Base-by-base conservation (phyloP, 495 filamentous ascomycete species). In the Daldinia concentrica region DNA sequence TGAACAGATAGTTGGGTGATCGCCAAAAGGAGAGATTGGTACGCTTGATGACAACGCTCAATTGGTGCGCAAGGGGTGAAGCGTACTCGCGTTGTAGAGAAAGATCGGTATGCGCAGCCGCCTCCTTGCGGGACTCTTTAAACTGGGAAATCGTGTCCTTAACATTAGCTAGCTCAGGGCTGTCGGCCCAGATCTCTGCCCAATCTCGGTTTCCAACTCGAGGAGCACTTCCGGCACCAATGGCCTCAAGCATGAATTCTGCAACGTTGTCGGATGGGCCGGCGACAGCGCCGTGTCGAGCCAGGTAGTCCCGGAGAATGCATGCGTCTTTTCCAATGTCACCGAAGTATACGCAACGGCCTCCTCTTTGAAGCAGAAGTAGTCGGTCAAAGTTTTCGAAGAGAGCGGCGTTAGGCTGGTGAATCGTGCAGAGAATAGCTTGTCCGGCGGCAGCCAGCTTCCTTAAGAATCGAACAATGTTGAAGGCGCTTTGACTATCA, bases 391-490 rank as follows among this genome's bases (percentile, higher is more conserved):
- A 93, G 70, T 91, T 90, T 75, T 95, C 90, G 70, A 98, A 97
- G 0, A 98, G 84, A 0, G 92, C 90, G 3, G 92, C 88, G 74
- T 92, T 92, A 15, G 94, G 94, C 71, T 98, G 94, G 78, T 97
- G 94, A 69, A 97, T 98, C 0, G 94, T 97, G 79, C 91, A 93
- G 1, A 97, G 86, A 76, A 97, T 92, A 17, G 94, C 93, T 73
- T 97, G 93, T 1, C 94, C 94, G 41, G 90, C 89, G 0, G 86
- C 88, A 1, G 93, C 90, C 9, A 97, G 86, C 81, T 96, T 97
- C 55, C 90, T 90, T 57, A 97, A 79, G 84, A 97, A 97, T 52
- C 91, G 89, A 14, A 97, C 89, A 66, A 97, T 97, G 67, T 94
- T 94, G 83, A 92, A 97, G 3, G 94, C 91, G 62, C 87, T 89